Base-by-base conservation (phyloP, 2,329 filamentous ascomycete species). In the Talaromyces albobiverticillius region DNA sequence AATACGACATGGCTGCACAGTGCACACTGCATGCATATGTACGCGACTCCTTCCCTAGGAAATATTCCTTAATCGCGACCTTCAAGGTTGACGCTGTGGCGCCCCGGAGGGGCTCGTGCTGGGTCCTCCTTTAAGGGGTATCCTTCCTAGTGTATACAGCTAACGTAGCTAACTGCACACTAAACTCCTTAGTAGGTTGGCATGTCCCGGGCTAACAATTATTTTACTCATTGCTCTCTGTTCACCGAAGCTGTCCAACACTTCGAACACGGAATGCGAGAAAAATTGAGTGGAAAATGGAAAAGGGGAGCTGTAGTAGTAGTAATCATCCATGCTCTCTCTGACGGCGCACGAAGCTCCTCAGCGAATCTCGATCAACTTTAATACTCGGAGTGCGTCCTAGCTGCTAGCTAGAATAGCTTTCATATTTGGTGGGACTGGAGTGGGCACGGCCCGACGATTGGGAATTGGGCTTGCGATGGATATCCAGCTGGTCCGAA, bases 31-130 rank as follows among this genome's bases (percentile, higher is more conserved):
- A 29, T 48, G 46, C 46, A 48, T 48, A 23, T 16, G 11, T 14
- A 6, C 2, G 9, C n/a, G 10, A 4, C 14, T 36, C n/a, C 14
- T 36, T 16, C 6, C n/a, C n/a, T n/a, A 34, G 3, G 13, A 34
- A 34, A 3, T 10, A 34, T 4, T 14, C 6, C 31, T 34, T 5
- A 29, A 34, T 34, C 6, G 13, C 31, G 7, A 14, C 14, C 9
- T 8, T 3, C 5, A 41, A 22, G 34, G 20, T 40, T 36, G 52
- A 49, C 38, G 40, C 31, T 38, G 52, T 54, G 52, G 46, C 46
- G 52, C 36, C 46, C 4, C 46, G 4, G 22, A 49, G 46, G 23
- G 52, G 52, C 46, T 54, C 52, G 45, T 54, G 51, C 51, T 45
- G 51, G 51, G 40, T 38, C 51, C 32, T 41, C 23, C 40, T 41